A percentile compares a stretch with the other conserved stretches of the same genome.
phyloP scores from a whole-genome alignment of 2,329 filamentous ascomycete species.

The Neospermospora avenae region DNA sequence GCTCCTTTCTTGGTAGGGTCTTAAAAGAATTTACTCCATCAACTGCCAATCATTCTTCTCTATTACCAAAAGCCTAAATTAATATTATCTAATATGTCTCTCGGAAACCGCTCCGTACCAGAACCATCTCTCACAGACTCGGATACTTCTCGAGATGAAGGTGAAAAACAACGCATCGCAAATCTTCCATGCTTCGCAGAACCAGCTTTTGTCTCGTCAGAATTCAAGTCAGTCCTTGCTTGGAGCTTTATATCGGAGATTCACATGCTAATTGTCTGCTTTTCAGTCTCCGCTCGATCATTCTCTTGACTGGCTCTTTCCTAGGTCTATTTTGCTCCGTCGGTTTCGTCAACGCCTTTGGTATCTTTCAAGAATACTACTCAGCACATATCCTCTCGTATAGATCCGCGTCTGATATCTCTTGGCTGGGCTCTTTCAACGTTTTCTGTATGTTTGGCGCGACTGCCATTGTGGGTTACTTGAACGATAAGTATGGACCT shows the following conservation, averaged over 20 bases:
- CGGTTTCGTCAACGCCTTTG: constrained; percentile 37
- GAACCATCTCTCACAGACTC: constrained; percentile 4
- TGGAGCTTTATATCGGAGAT: background rate
- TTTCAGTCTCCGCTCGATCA: constrained; percentile 8
- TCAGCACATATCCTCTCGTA: constrained; percentile 16
- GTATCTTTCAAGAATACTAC: constrained; percentile 38
- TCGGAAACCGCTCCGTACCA: background rate
- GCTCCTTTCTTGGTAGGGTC: too few relatives aligned
- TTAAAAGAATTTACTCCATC: too few relatives aligned
- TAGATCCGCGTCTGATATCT: constrained; percentile 33
- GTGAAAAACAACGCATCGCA: background rate
- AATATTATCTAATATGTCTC: background rate
- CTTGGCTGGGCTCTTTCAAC: constrained; percentile 37
- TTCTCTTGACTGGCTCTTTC: constrained; percentile 18
- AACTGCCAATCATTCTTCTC: too few relatives aligned
- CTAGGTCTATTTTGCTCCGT: constrained; percentile 33
- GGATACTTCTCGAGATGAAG: background rate
- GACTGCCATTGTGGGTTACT: constrained; percentile 29
- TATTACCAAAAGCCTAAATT: background rate
- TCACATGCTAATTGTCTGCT: background rate
- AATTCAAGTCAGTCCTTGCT: constrained; percentile 12
- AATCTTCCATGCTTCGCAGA: background rate
- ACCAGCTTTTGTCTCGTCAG: background rate
- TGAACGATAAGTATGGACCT: constrained; percentile 36
- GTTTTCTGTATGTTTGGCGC: constrained; percentile 33